Conservation (phyloP, 139 green algal genomes). For the Monoraphidium neglectum region DNA sequence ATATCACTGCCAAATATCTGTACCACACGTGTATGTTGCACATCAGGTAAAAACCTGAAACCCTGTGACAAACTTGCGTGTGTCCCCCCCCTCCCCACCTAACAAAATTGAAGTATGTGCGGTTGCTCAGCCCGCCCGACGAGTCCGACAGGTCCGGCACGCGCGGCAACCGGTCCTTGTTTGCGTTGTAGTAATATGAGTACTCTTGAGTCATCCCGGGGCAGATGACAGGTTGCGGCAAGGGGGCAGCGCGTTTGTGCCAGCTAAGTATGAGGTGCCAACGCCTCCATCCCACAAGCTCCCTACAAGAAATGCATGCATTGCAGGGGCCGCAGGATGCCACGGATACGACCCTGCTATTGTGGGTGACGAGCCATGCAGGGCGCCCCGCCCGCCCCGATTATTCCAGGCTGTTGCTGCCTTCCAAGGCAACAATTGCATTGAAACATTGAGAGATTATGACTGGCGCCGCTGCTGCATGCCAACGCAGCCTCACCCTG, state of each 20-base stretch:
- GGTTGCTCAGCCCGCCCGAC: conserved; percentile 52
- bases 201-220: conserved; percentile 3
- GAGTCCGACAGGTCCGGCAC: conserved; percentile 54
- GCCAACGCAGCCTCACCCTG: too few relatives aligned
- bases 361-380: too few relatives aligned
- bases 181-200: conserved; percentile 40
- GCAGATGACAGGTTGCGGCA: background rate
- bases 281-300: background rate
- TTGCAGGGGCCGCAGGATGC: background rate
- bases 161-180: conserved; percentile 27
- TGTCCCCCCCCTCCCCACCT: conserved; percentile 30
- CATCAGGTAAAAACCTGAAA: too few relatives aligned
- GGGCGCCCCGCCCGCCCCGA: too few relatives aligned
- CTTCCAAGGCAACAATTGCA: too few relatives aligned
- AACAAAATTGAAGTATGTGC: conserved; percentile 60
- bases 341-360: background rate
- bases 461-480: too few relatives aligned
- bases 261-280: too few relatives aligned
- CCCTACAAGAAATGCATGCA: background rate
- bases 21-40: too few relatives aligned
- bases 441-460: too few relatives aligned
- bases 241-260: too few relatives aligned
- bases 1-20: too few relatives aligned
- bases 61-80: background rate
- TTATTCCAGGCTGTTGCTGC: too few relatives aligned